Evolutionary conservation across 441 rosid genomes (phyloP).

Genomic region (Populus hybrid): DNA sequence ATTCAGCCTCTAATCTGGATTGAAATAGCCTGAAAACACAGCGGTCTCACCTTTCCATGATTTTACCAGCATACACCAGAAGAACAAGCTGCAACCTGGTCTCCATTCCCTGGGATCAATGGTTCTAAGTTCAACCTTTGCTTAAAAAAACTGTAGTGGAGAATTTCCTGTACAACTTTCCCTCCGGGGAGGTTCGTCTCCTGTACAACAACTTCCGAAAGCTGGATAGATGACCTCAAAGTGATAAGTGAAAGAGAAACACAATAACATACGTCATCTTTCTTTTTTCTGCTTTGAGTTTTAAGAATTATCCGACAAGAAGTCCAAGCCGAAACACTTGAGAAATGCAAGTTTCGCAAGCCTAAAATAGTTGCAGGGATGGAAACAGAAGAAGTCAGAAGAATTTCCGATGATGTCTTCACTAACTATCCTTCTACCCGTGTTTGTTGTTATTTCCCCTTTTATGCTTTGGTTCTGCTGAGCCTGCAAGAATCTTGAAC

Average conservation of each 20-base stretch:
- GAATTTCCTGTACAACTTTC: neutral
- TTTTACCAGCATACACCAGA: neutral
- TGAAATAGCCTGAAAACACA: neutral
- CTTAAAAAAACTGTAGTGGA: neutral
- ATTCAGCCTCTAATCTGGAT: neutral
- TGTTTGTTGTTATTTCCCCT: constrained; percentile 26
- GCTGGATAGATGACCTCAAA: neutral
- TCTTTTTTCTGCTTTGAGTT: constrained; percentile 13
- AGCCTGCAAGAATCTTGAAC: constrained; percentile 20
- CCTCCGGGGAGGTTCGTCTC: neutral
- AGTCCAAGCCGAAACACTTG: constrained; percentile 48
- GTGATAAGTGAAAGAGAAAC: neutral
- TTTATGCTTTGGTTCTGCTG: constrained; percentile 22
- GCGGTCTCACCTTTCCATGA: neutral
- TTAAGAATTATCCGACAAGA: constrained; percentile 16
- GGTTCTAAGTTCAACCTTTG: neutral
- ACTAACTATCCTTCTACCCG: constrained; percentile 19
- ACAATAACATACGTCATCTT: neutral
- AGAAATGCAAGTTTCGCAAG: constrained; percentile 49
- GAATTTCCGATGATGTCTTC: constrained; percentile 24
- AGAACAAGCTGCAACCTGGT: neutral
- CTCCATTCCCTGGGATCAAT: neutral
- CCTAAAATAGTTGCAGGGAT: constrained; percentile 51
- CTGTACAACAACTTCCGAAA: neutral
- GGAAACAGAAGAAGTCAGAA: constrained; percentile 16